Evolutionary conservation across 768 basidiomycete genomes (phyloP), one percentile per base, ranked within the genome.

Genomic region (Phaeotremella fagi): DNA sequence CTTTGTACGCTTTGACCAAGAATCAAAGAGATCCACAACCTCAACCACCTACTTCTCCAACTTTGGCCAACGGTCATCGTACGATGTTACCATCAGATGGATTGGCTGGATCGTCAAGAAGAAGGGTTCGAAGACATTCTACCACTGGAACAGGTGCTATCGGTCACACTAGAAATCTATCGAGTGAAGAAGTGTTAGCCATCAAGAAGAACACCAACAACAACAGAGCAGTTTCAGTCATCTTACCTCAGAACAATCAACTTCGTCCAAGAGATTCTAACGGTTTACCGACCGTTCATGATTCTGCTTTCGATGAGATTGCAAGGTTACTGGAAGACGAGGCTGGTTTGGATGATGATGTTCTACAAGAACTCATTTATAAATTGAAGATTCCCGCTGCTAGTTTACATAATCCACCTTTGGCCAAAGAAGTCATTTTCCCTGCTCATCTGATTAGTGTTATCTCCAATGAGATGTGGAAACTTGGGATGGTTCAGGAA

Each of bases 381-480:
- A 85, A 89, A 33, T 77, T 99, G 64, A 95, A 92, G 78, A 92
- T 97, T 49, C 90, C 92, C 27, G 82, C 85, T 24, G 90, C 94
- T 0, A 91, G 85, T 67, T 78, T 89, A 38, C 86, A 86, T 42
- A 94, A 87, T 67, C 88, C 91, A 0, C 88, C 91, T n/a, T 84
- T 86, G 18, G 85, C 90, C 57, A 97, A 97, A 76, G 95, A 99
- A 74, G 91, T 99, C 49, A 80, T 99, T 36, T 99, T 99, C 85
- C 95, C 95, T 11, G 92, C 95, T 23, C 97, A 98, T 74, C 82
- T 99, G 55, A 98, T 99, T 76, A 90, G 88, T 71, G 78, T 98
- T 43, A 85, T 95, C 61, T 94, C 91, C n/a, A 99, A 99, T 75
- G 95, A 98, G 76, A 99, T 99, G 95, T 98, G 95, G 95, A 97